A percentile compares a stretch with the other conserved stretches of the same genome.
Evolutionary conservation across 768 basidiomycete genomes (phyloP).

Genomic region (Tulasnella sp.): DNA sequence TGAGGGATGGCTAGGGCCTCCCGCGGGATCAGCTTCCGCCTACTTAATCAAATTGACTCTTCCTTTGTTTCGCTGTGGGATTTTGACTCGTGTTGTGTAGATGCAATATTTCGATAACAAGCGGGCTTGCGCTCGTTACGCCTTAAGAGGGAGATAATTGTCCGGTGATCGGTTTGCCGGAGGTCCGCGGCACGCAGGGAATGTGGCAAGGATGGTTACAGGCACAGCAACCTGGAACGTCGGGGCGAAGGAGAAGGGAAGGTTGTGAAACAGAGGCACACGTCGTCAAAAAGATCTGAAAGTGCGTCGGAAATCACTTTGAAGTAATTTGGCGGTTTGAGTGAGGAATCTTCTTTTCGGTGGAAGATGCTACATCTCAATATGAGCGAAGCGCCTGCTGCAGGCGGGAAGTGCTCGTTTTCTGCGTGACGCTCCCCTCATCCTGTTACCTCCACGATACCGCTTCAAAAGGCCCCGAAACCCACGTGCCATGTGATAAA

Average conservation of each 20-base stretch:
- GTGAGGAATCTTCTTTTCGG: no score
- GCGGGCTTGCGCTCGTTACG: not conserved
- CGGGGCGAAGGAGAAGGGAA: not conserved
- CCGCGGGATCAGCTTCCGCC: not conserved
- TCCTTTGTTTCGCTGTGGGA: not conserved
- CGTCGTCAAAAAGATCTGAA: no score
- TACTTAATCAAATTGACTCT: slow-evolving; percentile 13
- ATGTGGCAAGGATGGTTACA: slow-evolving; percentile 10
- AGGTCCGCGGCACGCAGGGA: slow-evolving; percentile 7
- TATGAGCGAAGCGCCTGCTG: no score
- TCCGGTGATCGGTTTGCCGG: slow-evolving; percentile 5
- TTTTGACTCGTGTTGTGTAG: not conserved
- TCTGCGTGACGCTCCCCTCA: no score
- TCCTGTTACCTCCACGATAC: no score
- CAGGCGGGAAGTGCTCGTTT: no score
- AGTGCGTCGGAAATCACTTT: no score
- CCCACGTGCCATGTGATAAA: no score
- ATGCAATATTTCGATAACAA: not conserved
- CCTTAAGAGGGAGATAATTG: not conserved
- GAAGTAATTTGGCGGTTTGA: no score
- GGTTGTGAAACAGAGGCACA: no score
- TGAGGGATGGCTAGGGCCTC: slow-evolving; percentile 8
- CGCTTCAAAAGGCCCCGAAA: no score
- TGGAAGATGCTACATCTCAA: no score
- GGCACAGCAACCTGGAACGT: slow-evolving; percentile 19